These are phyloP conservation scores for Neopestalotiopsis sp. DNA, from an alignment of 2,329 filamentous ascomycete genomes.

Conservation along the genomic window DNA sequence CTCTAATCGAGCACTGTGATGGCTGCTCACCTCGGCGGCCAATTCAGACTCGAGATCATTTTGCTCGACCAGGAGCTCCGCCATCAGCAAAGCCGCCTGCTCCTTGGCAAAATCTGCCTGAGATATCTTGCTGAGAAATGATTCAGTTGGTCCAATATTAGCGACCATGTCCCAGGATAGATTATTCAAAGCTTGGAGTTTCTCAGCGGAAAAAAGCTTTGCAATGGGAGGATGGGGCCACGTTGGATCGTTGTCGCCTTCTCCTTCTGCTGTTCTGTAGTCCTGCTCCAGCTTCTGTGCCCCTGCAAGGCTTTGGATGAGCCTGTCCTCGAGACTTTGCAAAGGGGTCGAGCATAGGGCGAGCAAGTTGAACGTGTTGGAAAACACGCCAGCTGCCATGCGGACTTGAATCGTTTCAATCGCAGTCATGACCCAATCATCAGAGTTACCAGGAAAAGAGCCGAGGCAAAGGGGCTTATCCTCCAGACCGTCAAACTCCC, in stretches of 20 bases:
- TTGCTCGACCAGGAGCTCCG: slow-evolving; percentile 46
- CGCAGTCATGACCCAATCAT: slow-evolving; percentile 71
- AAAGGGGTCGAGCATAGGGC: slow-evolving; percentile 74
- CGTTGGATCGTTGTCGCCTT: slow-evolving; percentile 37
- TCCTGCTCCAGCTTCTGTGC: slow-evolving; percentile 41
- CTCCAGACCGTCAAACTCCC: slow-evolving; percentile 89
- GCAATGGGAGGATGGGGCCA: slow-evolving; percentile 22
- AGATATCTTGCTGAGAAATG: slow-evolving; percentile 14
- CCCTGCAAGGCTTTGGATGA: slow-evolving; percentile 48
- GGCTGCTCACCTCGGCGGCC: slow-evolving; percentile 49
- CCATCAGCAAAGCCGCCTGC: slow-evolving; percentile 41
- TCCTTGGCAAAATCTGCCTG: slow-evolving; percentile 19
- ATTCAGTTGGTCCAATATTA: slow-evolving; percentile 9
- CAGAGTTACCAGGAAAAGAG: slow-evolving; percentile 34
- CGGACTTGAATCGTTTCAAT: slow-evolving; percentile 67
- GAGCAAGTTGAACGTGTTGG: slow-evolving; percentile 78
- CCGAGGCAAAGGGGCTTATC: slow-evolving; percentile 71
- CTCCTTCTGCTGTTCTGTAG: slow-evolving; percentile 35
- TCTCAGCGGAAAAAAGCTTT: slow-evolving; percentile 22
- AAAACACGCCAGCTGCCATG: slow-evolving; percentile 66
- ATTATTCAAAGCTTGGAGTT: slow-evolving; percentile 21
- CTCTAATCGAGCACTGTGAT: slow-evolving; percentile 52
- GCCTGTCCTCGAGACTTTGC: slow-evolving; percentile 48
- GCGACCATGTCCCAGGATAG: slow-evolving; percentile 15
- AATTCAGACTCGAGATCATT: slow-evolving; percentile 49